These are phyloP conservation scores for Cicer cuneatum DNA, from an alignment of 306 rosid species.

Conservation along the genomic window DNA sequence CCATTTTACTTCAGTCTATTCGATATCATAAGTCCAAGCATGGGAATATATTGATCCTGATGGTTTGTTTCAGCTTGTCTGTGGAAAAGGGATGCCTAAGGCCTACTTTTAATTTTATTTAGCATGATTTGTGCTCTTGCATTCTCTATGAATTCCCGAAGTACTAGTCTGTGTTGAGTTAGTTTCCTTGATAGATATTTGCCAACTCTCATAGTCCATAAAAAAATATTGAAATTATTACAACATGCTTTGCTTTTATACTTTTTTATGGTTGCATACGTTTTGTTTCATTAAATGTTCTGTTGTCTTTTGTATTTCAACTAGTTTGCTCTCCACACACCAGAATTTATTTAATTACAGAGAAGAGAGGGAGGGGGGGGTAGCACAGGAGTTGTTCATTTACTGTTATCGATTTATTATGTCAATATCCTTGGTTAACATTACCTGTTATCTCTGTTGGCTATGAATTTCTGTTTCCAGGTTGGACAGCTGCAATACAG, in stretches of 20 bases:
- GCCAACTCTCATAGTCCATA: slow-evolving; percentile 29
- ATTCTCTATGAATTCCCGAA: slow-evolving; percentile 10
- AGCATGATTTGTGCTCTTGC: slow-evolving; percentile 28
- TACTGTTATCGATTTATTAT: slow-evolving; percentile 28
- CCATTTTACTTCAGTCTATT: too few species aligned
- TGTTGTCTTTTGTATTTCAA: slow-evolving; percentile 32
- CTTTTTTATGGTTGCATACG: slow-evolving; percentile 19
- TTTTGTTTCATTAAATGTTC: slow-evolving; percentile 34
- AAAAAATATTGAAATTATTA: slow-evolving; percentile 2
- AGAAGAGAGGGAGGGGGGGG: slow-evolving; percentile 7
- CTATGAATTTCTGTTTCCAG: slow-evolving; percentile 51
- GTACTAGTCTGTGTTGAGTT: slow-evolving; percentile 22
- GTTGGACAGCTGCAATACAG: slow-evolving; percentile 71
- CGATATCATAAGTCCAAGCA: too few species aligned
- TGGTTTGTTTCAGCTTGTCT: slow-evolving; percentile 31
- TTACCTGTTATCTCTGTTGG: slow-evolving; percentile 24
- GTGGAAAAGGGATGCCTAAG: slow-evolving; percentile 26
- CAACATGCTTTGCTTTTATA: slow-evolving; percentile 13
- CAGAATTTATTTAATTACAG: slow-evolving; percentile 22
- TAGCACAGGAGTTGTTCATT: slow-evolving; percentile 27
- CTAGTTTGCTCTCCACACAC: slow-evolving; percentile 19
- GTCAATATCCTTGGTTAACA: slow-evolving; percentile 35
- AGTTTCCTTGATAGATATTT: slow-evolving; percentile 18
- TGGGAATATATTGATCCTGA: background rate
- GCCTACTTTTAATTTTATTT: slow-evolving; percentile 32